Evolutionary conservation across 768 basidiomycete species (phyloP), one percentile per base, ranked within the genome.

Genomic region (Multifurca ochricompacta): DNA sequence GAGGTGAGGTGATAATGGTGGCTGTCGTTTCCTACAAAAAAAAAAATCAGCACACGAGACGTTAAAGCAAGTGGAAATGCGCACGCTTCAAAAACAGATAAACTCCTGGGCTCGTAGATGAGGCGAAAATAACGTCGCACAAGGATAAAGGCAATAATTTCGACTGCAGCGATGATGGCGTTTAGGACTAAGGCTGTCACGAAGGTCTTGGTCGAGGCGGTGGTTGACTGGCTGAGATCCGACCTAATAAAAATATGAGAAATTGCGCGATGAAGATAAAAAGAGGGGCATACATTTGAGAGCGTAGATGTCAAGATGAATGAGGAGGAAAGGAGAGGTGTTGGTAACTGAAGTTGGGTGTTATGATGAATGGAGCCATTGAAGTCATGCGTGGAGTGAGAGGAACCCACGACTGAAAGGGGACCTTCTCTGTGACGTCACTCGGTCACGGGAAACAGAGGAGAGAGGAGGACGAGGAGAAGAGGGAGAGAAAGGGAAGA

Each of bases 151-250:
- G 79, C 76, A 6, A 65, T 74, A 48, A 97, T 67, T 69, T 95
- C 87, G 3, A 71, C 75, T 13, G 70, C 82, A 58, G 90, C 88
- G 23, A 91, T 80, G 35, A 77, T 77, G 1, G 74, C 74, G 66
- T 97, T 97, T 75, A 93, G 82, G 19, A 82, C 80, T 42, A 98
- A 77, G 2, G 95, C 87, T 7, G 95, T 87, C 42, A 86, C 67
- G 67, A 98, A 97, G 8, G 88, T 83, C 35, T 75, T 61, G 0
- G 87, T 89, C 27, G 90, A 87, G 52, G 89, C 83, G 48, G 76
- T 74, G 30, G 69, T 68, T 2, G 85, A 3, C 57, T 51, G 41
- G 65, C 58, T 67, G 59, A 2, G 78, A 73, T 74, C 74, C 75
- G 54, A 41, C 19, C 37, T 50, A 7, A 13, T 4, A 19, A 6